Evolutionary conservation across 2,329 filamentous ascomycete species (phyloP).

Genomic region (Sporothrix globosa): DNA sequence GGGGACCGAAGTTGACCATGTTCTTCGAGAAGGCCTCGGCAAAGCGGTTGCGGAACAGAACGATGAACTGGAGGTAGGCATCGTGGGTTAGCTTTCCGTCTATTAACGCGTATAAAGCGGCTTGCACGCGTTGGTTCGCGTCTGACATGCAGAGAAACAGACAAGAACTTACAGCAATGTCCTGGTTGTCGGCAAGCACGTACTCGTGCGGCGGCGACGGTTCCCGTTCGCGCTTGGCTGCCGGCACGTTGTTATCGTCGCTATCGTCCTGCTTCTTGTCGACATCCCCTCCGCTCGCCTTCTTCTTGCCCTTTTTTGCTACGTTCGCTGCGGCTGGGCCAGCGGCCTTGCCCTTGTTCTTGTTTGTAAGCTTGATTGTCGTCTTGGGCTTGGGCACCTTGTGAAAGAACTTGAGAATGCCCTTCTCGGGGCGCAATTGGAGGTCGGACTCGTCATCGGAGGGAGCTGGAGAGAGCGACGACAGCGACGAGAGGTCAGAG

Average conservation of each 20-base stretch:
- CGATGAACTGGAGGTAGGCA: constrained; percentile 73
- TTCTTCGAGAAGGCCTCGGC: constrained; percentile 86
- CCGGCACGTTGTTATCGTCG: constrained; percentile 65
- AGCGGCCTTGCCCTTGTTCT: constrained; percentile 37
- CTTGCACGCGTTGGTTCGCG: constrained; percentile 58
- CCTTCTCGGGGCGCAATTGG: constrained; percentile 56
- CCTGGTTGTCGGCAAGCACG: constrained; percentile 84
- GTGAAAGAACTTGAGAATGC: constrained; percentile 70
- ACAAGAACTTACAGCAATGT: constrained; percentile 78
- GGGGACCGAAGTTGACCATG: constrained; percentile 85
- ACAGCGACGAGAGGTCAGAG: constrained; percentile 55
- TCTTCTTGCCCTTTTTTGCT: constrained; percentile 22
- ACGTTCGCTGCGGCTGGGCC: constrained; percentile 43
- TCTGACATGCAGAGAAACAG: constrained; percentile 41
- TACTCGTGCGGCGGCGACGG: constrained; percentile 90
- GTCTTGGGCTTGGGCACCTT: constrained; percentile 54
- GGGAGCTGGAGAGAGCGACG: constrained; percentile 55
- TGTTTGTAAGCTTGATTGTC: constrained; percentile 33
- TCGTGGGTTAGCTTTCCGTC: constrained; percentile 41
- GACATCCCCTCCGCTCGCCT: constrained; percentile 3
- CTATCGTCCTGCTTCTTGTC: constrained; percentile 25
- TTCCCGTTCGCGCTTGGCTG: constrained; percentile 70
- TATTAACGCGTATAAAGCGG: constrained; percentile 35
- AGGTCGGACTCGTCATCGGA: constrained; percentile 59
- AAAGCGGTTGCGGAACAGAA: constrained; percentile 97